Evolutionary conservation across 2,329 filamentous ascomycete species (phyloP), one percentile per base, ranked within the genome.

Genomic region (Colletotrichum sp.): DNA sequence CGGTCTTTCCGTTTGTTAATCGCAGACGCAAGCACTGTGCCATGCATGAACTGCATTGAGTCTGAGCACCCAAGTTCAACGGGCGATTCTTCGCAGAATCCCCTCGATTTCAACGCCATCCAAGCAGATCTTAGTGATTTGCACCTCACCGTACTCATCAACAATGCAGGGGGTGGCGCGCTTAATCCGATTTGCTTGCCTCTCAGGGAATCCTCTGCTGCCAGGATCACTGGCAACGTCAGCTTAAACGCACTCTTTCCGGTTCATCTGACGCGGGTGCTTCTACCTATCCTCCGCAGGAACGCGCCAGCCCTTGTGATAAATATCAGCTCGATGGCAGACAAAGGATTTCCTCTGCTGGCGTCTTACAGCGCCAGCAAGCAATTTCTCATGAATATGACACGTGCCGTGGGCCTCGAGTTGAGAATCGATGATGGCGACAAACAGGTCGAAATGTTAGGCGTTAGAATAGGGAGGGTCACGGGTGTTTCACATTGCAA

Each of bases 61-160:
- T 21, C 18, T 13, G 10, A 9, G n/a, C 44, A 52, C 1, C 10
- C 5, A 52, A 7, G 44, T 21, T 4, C 44, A 52, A 4, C 44
- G 2, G 10, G 10, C 2, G 0, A 52, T 5, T 21, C n/a, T 4
- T 13, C 44, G n/a, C 44, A 21, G 1, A 13, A 1, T 13, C 1
- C 6, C n/a, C 44, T 18, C n/a, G 44, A 52, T 12, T 52, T 52
- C 44, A 12, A 1, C 0, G n/a, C n/a, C 44, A 21, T 52, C 10
- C 44, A 52, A 21, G 44, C 44, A 21, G 44, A 52, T 7, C n/a
- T 52, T 21, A 21, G 44, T 21, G 12, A 52, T 13, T 52, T 52
- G 44, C 0, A 52, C n/a, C 44, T 52, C 44, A 52, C 44, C 4
- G 10, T 52, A 21, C n/a, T 52, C 44, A 21, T 52, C 44, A 52